Base-by-base conservation (phyloP, 2,329 filamentous ascomycete genomes). In the Fusarium palustre region DNA sequence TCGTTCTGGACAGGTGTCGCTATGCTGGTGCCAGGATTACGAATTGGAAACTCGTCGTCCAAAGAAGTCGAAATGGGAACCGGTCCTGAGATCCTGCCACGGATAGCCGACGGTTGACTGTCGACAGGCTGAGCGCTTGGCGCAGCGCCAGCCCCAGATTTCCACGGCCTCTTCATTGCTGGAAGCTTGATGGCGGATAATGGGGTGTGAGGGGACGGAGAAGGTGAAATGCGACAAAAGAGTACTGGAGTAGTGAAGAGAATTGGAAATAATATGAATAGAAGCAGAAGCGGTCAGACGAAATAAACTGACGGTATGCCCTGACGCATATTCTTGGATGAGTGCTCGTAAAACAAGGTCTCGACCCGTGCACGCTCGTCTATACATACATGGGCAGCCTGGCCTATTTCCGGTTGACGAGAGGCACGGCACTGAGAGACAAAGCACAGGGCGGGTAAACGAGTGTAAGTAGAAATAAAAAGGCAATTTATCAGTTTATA, bases 1-100 rank as follows among this genome's bases (percentile, higher is more conserved):
- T 70, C 72, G 31, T 55, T 61, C 13, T 74, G 76, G 20, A 76
- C 59, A n/a, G 78, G 75, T 11, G 75, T 76, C 12, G 78, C 78
- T 39, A 80, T 78, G 30, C 74, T 77, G 24, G 76, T 70, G 15
- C 79, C 78, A 13, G 82, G 81, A 31, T 81, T 81, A 52, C 83
- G 79, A 48, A 86, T 84, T 13, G 85, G 82, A 69, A 88, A 86
- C 60, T 88, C 86, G 64, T 88, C 85, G 60, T 87, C 85, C 41
- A 81, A 68, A 10, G 80, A 74, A 58, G 77, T 79, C 20, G 80
- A 76, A 24, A 90, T 85, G 3, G 87, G 87, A 48, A 90, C 90
- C 16, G 88, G 88, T 9, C 82, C 83, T 31, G 87, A 90, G 65
- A 90, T 90, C 69, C 84, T 86, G 64, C 87, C 87, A 39, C 88